Evolutionary conservation across 2,329 filamentous ascomycete species (phyloP).

Genomic region (Tolypocladium paradoxum): DNA sequence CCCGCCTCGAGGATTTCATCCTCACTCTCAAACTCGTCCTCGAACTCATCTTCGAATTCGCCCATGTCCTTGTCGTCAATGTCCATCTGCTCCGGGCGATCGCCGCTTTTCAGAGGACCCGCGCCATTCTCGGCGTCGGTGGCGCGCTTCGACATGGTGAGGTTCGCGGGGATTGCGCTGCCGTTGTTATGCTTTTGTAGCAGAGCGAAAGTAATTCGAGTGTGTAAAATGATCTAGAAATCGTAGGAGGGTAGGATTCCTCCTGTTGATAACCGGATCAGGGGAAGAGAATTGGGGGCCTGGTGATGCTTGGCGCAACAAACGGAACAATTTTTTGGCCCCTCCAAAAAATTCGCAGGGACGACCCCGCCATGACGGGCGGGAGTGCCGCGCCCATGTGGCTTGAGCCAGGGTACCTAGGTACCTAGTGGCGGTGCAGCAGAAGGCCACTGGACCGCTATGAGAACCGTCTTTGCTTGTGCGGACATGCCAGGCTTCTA

Average conservation of each 20-base stretch:
- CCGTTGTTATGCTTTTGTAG: not conserved
- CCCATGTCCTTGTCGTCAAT: constrained; percentile 55
- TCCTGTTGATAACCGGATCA: not conserved
- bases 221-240: not conserved
- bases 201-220: not conserved
- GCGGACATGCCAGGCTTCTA: no score
- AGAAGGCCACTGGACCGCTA: not conserved
- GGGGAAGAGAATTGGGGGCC: not conserved
- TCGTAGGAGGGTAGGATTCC: not conserved
- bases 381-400: not conserved
- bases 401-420: not conserved
- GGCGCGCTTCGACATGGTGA: constrained; percentile 48
- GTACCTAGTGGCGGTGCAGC: constrained; percentile 1
- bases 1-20: constrained; percentile 93
- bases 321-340: constrained; percentile 3
- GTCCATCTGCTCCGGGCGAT: constrained; percentile 54
- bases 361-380: not conserved
- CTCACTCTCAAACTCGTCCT: constrained; percentile 77
- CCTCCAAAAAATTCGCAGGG: constrained; percentile 1
- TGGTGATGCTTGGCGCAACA: not conserved
- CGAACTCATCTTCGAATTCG: constrained; percentile 93
- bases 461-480: not conserved
- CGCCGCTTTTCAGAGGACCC: constrained; percentile 47
- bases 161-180: not conserved
- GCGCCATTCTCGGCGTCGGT: constrained; percentile 38